phyloP scores from a whole-genome alignment of 75 land plant species.

The Chamaecyparis obtusa region DNA sequence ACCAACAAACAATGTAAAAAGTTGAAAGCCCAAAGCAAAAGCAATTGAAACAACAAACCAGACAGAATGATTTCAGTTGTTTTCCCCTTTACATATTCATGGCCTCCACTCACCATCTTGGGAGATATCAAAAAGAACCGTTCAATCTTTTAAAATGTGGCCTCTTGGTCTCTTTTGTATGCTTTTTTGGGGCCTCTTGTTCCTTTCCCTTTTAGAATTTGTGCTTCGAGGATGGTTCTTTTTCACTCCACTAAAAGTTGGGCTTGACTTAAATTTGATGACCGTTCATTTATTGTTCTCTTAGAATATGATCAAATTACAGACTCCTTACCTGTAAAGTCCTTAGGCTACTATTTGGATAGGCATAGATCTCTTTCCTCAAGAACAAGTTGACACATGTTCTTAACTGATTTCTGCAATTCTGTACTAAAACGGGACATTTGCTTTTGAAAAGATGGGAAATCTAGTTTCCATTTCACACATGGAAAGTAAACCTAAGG shows the following conservation, averaged over 20 bases:
- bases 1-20: background rate
- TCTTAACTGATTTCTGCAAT: background rate
- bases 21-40: background rate
- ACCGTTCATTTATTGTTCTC: too few species aligned
- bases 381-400: background rate
- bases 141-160: background rate
- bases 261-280: too few species aligned
- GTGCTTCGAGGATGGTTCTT: background rate
- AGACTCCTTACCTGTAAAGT: too few species aligned
- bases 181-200: background rate
- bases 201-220: background rate
- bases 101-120: background rate
- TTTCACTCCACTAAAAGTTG: background rate
- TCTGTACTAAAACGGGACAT: background rate
- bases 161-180: background rate
- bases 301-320: too few species aligned
- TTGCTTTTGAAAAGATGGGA: background rate
- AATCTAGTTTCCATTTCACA: background rate
- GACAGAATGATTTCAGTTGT: background rate
- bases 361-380: background rate
- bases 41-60: background rate
- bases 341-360: background rate
- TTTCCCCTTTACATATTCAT: background rate
- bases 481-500: background rate
- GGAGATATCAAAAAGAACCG: conserved; percentile 1